Evolutionary conservation across 257 asterid species (phyloP).

Genomic region (Ligustrum vulgare): DNA sequence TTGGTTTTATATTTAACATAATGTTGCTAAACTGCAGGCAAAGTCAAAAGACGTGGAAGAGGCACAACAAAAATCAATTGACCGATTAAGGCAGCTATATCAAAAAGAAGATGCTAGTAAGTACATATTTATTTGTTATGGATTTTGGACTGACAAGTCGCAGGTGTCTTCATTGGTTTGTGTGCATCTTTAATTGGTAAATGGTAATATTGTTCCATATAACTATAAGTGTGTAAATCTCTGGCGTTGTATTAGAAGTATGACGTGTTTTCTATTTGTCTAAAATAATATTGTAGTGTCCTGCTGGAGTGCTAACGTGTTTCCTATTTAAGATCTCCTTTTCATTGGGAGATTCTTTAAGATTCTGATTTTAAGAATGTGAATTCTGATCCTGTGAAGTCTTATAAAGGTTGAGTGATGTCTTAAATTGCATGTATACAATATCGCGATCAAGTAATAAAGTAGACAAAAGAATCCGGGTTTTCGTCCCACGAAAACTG

Average conservation of each 20-base stretch:
- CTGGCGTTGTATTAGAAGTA: neutral
- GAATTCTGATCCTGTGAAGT: neutral
- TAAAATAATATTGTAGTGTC: neutral
- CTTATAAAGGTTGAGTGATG: neutral
- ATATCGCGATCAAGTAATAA: too few relatives aligned
- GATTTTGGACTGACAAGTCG: neutral
- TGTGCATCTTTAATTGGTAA: neutral
- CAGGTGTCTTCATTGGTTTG: neutral
- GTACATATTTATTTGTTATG: slow-evolving; percentile 29
- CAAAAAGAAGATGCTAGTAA: slow-evolving; percentile 65
- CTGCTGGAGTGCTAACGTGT: neutral
- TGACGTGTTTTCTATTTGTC: neutral
- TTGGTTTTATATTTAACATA: slow-evolving; percentile 16
- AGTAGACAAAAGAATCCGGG: too few relatives aligned
- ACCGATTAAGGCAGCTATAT: slow-evolving; percentile 57
- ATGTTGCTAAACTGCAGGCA: slow-evolving; percentile 49
- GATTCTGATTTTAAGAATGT: neutral
- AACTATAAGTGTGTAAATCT: too few relatives aligned
- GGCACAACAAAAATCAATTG: slow-evolving; percentile 46
- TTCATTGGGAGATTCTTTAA: neutral
- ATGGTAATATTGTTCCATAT: too few relatives aligned
- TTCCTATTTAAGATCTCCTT: neutral
- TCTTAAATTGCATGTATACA: too few relatives aligned
- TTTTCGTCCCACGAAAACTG: too few relatives aligned
- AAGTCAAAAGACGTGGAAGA: slow-evolving; percentile 59